A percentile compares a stretch with the other conserved stretches of the same genome.
Conservation (phyloP, 306 rosid species). For the Parietaria judaica region DNA sequence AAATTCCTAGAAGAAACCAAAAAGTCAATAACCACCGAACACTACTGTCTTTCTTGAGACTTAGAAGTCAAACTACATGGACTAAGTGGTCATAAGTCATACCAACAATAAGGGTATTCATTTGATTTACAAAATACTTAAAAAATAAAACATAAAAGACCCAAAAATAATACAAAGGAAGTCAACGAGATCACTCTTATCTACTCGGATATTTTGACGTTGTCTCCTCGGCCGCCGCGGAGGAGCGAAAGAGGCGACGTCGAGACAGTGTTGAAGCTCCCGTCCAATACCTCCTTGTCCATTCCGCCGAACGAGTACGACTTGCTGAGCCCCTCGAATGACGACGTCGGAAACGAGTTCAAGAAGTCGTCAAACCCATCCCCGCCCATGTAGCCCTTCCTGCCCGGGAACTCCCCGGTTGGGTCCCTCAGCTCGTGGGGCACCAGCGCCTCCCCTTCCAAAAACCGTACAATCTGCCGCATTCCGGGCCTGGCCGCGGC, state of each 20-base stretch:
- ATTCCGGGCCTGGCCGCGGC: slow-evolving; percentile 45
- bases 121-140: no score
- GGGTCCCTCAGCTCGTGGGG: slow-evolving; percentile 30
- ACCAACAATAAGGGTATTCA: no score
- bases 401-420: slow-evolving; percentile 24
- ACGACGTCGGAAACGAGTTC: slow-evolving; percentile 49
- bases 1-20: background rate
- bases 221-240: background rate
- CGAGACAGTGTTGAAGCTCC: background rate
- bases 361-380: slow-evolving; percentile 63
- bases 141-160: no score
- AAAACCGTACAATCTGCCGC: slow-evolving; percentile 53
- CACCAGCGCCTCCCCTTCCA: slow-evolving; percentile 58
- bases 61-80: background rate
- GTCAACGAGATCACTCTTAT: no score
- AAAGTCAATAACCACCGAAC: background rate
- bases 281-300: background rate
- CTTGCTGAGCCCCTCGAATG: slow-evolving; percentile 15
- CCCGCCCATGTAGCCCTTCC: slow-evolving; percentile 1
- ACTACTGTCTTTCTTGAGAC: background rate
- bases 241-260: background rate
- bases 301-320: background rate
- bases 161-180: no score
- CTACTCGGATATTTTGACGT: no score
- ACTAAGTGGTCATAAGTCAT: no score